Evolutionary conservation across 2,329 filamentous ascomycete species (phyloP), one percentile per base, ranked within the genome.

Genomic region (Trichoderma breve): DNA sequence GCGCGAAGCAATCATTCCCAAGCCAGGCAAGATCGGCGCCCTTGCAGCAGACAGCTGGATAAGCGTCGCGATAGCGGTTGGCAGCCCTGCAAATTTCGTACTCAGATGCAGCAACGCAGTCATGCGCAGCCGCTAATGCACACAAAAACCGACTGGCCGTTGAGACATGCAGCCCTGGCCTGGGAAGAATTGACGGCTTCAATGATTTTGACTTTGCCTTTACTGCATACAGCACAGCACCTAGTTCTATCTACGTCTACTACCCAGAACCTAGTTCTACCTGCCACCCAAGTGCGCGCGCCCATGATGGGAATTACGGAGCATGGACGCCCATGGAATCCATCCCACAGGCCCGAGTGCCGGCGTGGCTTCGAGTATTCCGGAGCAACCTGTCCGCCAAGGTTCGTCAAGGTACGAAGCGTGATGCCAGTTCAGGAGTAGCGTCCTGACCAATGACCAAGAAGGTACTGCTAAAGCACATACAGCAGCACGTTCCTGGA

Each of bases 11-110:
- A n/a, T 60, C 28, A 24, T 34, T 2, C 51, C 61, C 69, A 58
- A 58, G 61, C 36, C 39, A 65, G 69, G 69, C 51, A 71, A 65
- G 69, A 71, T 71, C 69, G 30, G 61, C 69, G 24, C 51, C 60
- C 69, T 65, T 65, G 61, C 61, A 65, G 60, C 58, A 51, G 26
- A 9, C 65, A 60, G 61, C 69, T 71, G 51, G 28, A 65, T 60
- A 65, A 51, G 61, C 61, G 30, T 58, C 61, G 21, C n/a, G 69
- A 62, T 51, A 53, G 36, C 36, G 67, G 14, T 68, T 68, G 65
- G 53, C 53, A 68, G 53, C 67, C 57, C 55, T 62, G 58, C 28
- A 15, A 61, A 24, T 62, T 62, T 24, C 34, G 60, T 28, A 34
- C 28, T 47, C 57, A 47, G 53, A 58, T 28, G 64, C 34, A 32